Base-by-base conservation (phyloP, 345 rosid genomes). In the Kandelia obovata region DNA sequence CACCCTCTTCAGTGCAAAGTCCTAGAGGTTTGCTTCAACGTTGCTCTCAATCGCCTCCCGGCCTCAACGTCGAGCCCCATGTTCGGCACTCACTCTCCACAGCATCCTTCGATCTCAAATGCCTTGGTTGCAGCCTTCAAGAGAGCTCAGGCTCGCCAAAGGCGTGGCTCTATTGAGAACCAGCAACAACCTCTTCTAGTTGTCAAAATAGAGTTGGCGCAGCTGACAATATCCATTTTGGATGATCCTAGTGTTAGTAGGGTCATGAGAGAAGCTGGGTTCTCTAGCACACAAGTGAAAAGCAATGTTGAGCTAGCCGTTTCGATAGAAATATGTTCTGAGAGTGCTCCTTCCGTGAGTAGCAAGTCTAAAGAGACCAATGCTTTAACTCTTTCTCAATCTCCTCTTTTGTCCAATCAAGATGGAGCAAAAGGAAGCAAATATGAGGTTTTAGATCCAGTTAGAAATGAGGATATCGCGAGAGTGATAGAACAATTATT, bases 171-270 rank as follows among this genome's bases (percentile, higher is more conserved):
- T 53, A 74, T 88, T 37, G 93, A 88, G 64, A 87, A 84, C n/a
- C 92, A 89, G 61, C 86, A 83, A 32, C 95, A 87, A 35, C 86
- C 92, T 2, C 82, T 89, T 30, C 60, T 89, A 49, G 80, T 90
- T 2, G 82, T 86, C 10, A 87, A 89, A 72, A 84, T 89, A 3
- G 93, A 86, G 79, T 58, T 88, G 0, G 91, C 86, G 68, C 96
- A 90, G 73, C 87, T 90, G 0, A 79, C 88, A 28, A 75, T 90
- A 16, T 90, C 96, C 28, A 86, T 90, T 37, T 83, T 90, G 9
- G 96, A 90, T 66, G 96, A 90, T 69, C 96, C 96, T 52, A 86
- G 93, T 62, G 92, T 90, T 30, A 88, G 96, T 66, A 70, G 80
- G 58, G 80, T 77, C 5, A 77, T 77, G 80, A 68, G 73, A 64